phyloP scores from a whole-genome alignment of 1,284 basidiomycete species.

The Cystobasidium slooffiae region DNA sequence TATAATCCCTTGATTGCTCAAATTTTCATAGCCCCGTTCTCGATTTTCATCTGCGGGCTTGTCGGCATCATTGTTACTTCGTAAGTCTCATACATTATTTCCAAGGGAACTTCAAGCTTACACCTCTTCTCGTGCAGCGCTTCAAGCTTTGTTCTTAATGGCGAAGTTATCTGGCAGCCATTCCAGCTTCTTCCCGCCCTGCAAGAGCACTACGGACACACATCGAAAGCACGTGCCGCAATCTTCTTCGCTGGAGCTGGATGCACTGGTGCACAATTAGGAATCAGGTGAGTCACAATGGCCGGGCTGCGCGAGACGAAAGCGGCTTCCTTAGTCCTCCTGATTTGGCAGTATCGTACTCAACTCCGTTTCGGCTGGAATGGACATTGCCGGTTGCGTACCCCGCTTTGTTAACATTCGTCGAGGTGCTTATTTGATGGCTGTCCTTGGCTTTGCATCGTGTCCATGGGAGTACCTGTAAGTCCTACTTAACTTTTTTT shows the following conservation, averaged over 20 bases:
- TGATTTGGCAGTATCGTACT: conserved; percentile 10
- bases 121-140: neutral
- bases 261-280: conserved; percentile 29
- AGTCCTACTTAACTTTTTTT: neutral
- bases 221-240: conserved; percentile 51
- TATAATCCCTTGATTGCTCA: conserved; percentile 51
- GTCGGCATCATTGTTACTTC: conserved; percentile 53
- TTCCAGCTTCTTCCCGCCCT: conserved; percentile 50
- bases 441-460: conserved; percentile 23
- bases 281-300: conserved; percentile 4
- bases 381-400: conserved; percentile 51
- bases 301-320: no score
- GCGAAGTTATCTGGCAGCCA: conserved; percentile 50
- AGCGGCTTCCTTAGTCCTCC: neutral
- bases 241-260: conserved; percentile 52
- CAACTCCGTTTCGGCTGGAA: conserved; percentile 52
- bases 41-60: conserved; percentile 51
- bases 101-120: conserved; percentile 19
- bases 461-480: conserved; percentile 40
- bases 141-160: conserved; percentile 6
- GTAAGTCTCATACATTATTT: conserved; percentile 48
- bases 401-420: conserved; percentile 33
- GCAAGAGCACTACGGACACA: conserved; percentile 51
- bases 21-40: conserved; percentile 50
- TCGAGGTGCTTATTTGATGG: conserved; percentile 40